These are phyloP conservation scores for Entomortierella beljakovae DNA, from an alignment of 192 early-diverging fungal species.

Conservation along the genomic window DNA sequence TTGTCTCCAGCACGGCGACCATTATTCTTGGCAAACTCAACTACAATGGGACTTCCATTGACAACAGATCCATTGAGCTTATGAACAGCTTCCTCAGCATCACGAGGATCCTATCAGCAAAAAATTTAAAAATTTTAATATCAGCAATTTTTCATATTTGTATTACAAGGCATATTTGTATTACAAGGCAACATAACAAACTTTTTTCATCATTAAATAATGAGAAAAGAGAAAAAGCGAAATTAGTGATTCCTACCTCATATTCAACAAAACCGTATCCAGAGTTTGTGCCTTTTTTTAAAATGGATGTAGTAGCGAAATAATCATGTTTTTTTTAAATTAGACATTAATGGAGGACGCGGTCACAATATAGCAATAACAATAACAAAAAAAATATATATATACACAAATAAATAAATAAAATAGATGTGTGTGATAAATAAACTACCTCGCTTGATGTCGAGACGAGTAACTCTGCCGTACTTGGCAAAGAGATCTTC, in stretches of 20 bases:
- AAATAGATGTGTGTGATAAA: neutral
- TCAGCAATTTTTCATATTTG: too few species aligned
- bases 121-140: neutral
- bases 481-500: conserved; percentile 69
- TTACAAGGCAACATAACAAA: too few species aligned
- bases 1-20: conserved; percentile 62
- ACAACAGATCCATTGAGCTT: conserved; percentile 55
- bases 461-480: conserved; percentile 65
- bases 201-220: too few species aligned
- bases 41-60: conserved; percentile 56
- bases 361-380: neutral
- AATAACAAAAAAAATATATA: neutral
- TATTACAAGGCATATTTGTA: too few species aligned
- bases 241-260: conserved; percentile 32
- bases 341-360: neutral
- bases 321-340: neutral
- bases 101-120: conserved; percentile 46
- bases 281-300: conserved; percentile 45
- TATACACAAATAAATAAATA: neutral
- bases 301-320: neutral
- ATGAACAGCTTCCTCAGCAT: conserved; percentile 62
- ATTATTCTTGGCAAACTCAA: conserved; percentile 69
- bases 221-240: neutral
- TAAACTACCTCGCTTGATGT: conserved; percentile 62
- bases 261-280: conserved; percentile 67